These are phyloP conservation scores for Bocquillonia castaneifolia DNA, from an alignment of 441 rosid species.

Conservation along the genomic window DNA sequence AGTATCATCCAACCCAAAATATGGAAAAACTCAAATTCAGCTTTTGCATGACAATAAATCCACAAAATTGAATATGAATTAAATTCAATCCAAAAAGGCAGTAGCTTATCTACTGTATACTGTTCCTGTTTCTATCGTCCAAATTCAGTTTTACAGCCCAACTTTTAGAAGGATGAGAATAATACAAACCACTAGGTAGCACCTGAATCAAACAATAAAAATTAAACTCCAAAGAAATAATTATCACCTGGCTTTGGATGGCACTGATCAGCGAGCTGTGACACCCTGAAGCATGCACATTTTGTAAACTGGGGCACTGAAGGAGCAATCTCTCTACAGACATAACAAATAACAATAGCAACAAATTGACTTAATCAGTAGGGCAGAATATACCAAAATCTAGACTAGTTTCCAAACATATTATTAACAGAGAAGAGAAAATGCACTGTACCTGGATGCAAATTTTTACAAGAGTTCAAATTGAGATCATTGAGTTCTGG, in stretches of 20 bases:
- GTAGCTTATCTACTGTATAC: neutral
- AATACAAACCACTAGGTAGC: neutral
- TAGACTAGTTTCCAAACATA: slow-evolving; percentile 9
- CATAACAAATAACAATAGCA: slow-evolving; percentile 1
- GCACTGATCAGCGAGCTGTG: slow-evolving; percentile 51
- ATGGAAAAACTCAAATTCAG: neutral
- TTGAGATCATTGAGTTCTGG: slow-evolving; percentile 84
- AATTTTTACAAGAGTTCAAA: slow-evolving; percentile 67
- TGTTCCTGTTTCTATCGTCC: neutral
- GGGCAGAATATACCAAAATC: neutral
- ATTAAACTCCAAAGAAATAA: slow-evolving; percentile 12
- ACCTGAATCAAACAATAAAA: neutral
- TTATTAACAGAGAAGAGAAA: slow-evolving; percentile 5
- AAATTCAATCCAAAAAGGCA: too few relatives aligned
- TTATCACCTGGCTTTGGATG: slow-evolving; percentile 66
- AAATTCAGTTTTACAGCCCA: neutral
- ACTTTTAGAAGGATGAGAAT: neutral
- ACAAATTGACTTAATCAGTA: neutral
- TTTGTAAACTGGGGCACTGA: slow-evolving; percentile 75
- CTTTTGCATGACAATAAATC: neutral
- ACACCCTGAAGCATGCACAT: slow-evolving; percentile 79
- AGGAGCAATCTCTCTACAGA: slow-evolving; percentile 62
- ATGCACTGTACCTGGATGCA: slow-evolving; percentile 59
- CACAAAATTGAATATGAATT: neutral
- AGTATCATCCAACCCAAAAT: neutral